Evolutionary conservation across 495 filamentous ascomycete species (phyloP).

Genomic region (Paragyromitra xinjiangensis): DNA sequence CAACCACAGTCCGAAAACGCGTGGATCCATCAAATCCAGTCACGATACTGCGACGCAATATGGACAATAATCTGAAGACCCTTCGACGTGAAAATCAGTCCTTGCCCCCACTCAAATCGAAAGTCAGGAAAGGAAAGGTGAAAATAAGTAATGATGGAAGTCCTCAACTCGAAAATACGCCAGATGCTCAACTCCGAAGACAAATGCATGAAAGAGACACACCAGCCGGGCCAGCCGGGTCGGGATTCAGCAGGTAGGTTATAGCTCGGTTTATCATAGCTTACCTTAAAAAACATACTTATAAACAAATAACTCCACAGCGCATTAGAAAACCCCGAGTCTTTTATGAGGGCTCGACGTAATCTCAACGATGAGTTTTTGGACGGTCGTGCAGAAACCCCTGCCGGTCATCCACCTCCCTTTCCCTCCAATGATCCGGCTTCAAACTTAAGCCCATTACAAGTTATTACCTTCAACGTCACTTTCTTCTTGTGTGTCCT

Average conservation of each 20-base stretch:
- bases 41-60: conserved; percentile 9
- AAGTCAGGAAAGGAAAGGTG: conserved; percentile 9
- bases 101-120: neutral
- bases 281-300: neutral
- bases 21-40: neutral
- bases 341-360: conserved; percentile 1
- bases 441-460: neutral
- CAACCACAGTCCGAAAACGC: neutral
- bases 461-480: conserved; percentile 6
- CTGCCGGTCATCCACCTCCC: conserved; percentile 3
- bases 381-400: neutral
- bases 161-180: conserved; percentile 10
- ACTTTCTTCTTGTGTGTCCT: neutral
- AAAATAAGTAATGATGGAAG: conserved; percentile 23
- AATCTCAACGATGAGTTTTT: conserved; percentile 11
- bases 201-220: conserved; percentile 16
- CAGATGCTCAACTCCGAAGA: conserved; percentile 9
- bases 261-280: neutral
- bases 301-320: conserved; percentile 2
- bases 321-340: neutral
- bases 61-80: neutral
- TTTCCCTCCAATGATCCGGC: neutral
- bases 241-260: conserved; percentile 3
- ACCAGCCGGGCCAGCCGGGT: conserved; percentile 2
- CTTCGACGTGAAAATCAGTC: neutral